These are phyloP conservation scores for Botryotinia calthae DNA, from an alignment of 2,329 filamentous ascomycete genomes.

Conservation along the genomic window DNA sequence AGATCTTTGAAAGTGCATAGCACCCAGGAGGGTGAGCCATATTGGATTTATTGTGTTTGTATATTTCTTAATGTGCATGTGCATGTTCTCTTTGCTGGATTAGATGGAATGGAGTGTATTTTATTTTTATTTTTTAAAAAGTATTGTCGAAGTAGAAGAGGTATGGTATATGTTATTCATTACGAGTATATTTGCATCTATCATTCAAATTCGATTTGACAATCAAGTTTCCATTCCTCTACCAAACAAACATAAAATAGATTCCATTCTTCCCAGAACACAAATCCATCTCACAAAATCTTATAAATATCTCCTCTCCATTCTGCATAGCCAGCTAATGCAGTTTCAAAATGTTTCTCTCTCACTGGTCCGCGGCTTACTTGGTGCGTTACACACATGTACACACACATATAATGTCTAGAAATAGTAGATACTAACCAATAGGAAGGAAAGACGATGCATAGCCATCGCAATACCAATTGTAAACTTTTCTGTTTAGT, in stretches of 20 bases:
- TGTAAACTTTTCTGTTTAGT: accelerated
- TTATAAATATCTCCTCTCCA: neutral
- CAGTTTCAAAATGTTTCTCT: neutral
- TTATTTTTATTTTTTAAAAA: too few relatives aligned
- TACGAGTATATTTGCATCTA: too few relatives aligned
- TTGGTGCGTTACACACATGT: neutral
- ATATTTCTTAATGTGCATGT: too few relatives aligned
- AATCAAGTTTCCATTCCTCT: too few relatives aligned
- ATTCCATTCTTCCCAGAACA: neutral
- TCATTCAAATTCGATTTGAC: neutral
- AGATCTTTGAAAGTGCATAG: neutral
- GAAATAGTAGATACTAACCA: neutral
- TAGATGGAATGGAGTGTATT: too few relatives aligned
- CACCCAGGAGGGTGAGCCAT: too few relatives aligned
- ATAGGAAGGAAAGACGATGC: neutral
- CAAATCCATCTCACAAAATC: neutral
- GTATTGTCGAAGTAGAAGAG: neutral
- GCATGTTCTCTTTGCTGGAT: too few relatives aligned
- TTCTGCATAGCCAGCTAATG: neutral
- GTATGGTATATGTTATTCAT: neutral
- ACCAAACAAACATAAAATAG: too few relatives aligned
- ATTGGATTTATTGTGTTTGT: too few relatives aligned
- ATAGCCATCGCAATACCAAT: neutral
- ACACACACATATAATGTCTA: neutral
- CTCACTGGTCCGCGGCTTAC: neutral